Evolutionary conservation across 163 green algal genomes (phyloP), one percentile per base, ranked within the genome.

Genomic region (Scenedesmus sp.): DNA sequence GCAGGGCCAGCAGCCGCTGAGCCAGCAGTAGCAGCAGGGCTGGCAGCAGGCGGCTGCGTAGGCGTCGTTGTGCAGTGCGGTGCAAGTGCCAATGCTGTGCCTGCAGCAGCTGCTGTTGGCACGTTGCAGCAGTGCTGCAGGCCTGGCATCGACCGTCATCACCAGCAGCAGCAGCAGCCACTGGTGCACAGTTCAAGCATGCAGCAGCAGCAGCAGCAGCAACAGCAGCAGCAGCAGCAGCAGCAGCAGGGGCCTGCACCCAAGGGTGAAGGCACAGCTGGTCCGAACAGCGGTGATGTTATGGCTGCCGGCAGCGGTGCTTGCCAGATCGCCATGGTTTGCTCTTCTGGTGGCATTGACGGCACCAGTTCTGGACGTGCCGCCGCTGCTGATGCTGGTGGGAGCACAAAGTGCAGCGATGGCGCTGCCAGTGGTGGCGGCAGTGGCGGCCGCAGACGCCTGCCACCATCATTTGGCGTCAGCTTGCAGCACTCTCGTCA

Each of bases 161-260:
- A n/a, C 10, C 51, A 26, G 76, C 78, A 84, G 35, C 78, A 84
- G 78, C 40, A 83, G n/a, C 78, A 84, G 5, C n/a, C 56, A 70
- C 1, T 70, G 56, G 22, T 20, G 20, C 51, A 61, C 22, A 22
- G 51, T 16, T 33, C 0, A 4, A 76, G 35, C 78, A 59, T 51
- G 22, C 18, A 46, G 30, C 73, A 83, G 73, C 73, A 83, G 73
- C 73, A 83, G 73, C 73, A 2, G n/a, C 9, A 46, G 73, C 73
- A 83, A 12, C 78, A 83, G 35, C 40, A 59, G 22, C 78, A 59
- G 43, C 78, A 83, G 35, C 35, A 84, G 78, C 43, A 84, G 78
- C 76, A 53, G 78, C 78, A 83, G 33, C 78, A 56, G 37, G 78
- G 43, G 33, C 78, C n/a, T 83, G 42, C 12, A 5, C 12, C 42